A percentile compares a stretch with the other conserved stretches of the same genome.
Conservation (phyloP, 768 basidiomycete genomes). For the Psilocybe cyanescens region DNA sequence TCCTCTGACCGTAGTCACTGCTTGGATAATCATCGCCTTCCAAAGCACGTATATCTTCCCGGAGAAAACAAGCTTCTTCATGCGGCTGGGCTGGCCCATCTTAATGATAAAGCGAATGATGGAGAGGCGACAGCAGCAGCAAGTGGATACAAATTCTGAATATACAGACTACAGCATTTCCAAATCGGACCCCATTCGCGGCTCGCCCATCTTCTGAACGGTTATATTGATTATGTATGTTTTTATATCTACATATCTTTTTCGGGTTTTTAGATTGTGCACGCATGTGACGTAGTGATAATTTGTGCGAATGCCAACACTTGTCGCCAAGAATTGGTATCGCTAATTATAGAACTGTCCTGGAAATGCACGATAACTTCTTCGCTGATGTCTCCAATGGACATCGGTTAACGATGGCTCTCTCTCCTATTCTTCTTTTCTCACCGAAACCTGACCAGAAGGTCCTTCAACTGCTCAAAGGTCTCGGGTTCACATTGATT, state of each 20-base stretch:
- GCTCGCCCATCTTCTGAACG: background rate
- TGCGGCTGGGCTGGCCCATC: constrained; percentile 39
- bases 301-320: background rate
- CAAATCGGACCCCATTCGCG: background rate
- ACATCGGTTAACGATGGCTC: background rate
- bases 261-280: background rate
- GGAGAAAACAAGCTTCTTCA: constrained; percentile 25
- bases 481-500: background rate
- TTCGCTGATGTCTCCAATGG: background rate
- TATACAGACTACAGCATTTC: background rate
- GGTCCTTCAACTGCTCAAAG: constrained; percentile 11
- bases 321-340: background rate
- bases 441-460: background rate
- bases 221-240: background rate
- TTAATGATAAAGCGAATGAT: background rate
- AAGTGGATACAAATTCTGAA: background rate
- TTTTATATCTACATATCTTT: background rate
- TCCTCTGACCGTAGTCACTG: constrained; percentile 47
- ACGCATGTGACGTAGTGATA: background rate
- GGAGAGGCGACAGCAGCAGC: background rate
- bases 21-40: constrained; percentile 58
- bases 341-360: background rate
- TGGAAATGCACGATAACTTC: background rate
- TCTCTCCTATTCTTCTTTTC: background rate
- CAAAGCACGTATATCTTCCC: constrained; percentile 45